Evolutionary conservation across 805 yeast genomes (phyloP).

Genomic region (Yamadazyma philogaea): DNA sequence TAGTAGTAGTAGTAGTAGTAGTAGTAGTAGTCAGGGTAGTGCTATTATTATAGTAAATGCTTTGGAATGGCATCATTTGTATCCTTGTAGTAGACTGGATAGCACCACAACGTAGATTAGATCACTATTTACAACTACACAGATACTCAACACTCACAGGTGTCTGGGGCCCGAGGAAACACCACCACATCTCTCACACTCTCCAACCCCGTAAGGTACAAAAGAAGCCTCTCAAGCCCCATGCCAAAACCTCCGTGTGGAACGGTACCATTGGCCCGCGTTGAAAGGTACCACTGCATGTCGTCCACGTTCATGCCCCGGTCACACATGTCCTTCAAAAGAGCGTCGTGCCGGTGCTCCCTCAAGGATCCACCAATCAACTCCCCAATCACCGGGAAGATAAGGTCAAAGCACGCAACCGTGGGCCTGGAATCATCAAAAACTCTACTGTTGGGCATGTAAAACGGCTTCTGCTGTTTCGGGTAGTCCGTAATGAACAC

Average conservation of each 20-base stretch:
- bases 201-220: conserved; percentile 68
- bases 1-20: no score
- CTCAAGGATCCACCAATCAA: conserved; percentile 92
- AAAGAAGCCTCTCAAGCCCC: conserved; percentile 84
- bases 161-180: conserved; percentile 68
- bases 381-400: conserved; percentile 92
- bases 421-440: conserved; percentile 43
- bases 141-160: conserved; percentile 34
- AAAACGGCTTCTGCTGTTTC: conserved; percentile 73
- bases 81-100: no score
- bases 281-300: conserved; percentile 76
- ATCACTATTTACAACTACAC: no score
- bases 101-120: no score
- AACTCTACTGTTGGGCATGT: conserved; percentile 64
- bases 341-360: conserved; percentile 56
- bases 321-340: conserved; percentile 48
- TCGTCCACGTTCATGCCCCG: conserved; percentile 58
- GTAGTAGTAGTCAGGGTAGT: no score
- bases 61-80: no score
- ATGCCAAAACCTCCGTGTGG: conserved; percentile 98
- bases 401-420: conserved; percentile 85
- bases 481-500: conserved; percentile 93
- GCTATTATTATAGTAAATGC: no score
- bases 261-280: conserved; percentile 72
- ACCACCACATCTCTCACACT: conserved; percentile 86